Conservation (phyloP, 805 yeast species). For the Barnettozyma pratensis region DNA sequence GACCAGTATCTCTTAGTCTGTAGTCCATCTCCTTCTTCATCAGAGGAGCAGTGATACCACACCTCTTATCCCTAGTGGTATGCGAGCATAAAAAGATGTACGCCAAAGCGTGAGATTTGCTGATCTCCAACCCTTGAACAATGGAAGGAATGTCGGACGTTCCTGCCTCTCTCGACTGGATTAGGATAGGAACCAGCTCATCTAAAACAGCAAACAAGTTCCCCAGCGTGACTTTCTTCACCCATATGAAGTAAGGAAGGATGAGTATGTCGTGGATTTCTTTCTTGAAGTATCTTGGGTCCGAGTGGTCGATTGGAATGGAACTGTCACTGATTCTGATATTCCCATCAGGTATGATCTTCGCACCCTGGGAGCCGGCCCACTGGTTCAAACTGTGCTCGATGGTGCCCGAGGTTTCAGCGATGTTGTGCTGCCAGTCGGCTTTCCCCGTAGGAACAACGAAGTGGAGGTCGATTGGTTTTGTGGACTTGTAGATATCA, state of each 20-base stretch:
- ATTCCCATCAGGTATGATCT: constrained; percentile 23
- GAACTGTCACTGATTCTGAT: constrained; percentile 54
- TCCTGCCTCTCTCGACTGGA: constrained; percentile 22
- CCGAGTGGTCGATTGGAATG: constrained; percentile 41
- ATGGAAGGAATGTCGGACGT: constrained; percentile 12
- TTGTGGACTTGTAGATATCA: constrained; percentile 59
- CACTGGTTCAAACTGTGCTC: constrained; percentile 40
- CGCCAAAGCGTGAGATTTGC: constrained; percentile 35
- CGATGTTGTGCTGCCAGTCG: constrained; percentile 83
- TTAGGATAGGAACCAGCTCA: constrained; percentile 38
- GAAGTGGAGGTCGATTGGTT: constrained; percentile 64
- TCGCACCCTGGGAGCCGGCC: constrained; percentile 26
- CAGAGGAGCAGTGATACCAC: constrained; percentile 92
- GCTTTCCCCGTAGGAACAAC: constrained; percentile 77
- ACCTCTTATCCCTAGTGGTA: constrained; percentile 82
- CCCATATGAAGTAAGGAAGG: constrained; percentile 72
- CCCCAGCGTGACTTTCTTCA: constrained; percentile 41
- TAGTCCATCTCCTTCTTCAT: constrained; percentile 75
- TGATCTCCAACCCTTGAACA: constrained; percentile 26
- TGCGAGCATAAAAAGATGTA: constrained; percentile 83
- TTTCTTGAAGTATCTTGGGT: constrained; percentile 37
- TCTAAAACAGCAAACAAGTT: constrained; percentile 42
- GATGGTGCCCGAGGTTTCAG: constrained; percentile 40
- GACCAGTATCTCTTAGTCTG: constrained; percentile 63
- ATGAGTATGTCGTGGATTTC: constrained; percentile 56